Conservation (phyloP, 257 asterid genomes). For the Plectranthus barbatus region DNA sequence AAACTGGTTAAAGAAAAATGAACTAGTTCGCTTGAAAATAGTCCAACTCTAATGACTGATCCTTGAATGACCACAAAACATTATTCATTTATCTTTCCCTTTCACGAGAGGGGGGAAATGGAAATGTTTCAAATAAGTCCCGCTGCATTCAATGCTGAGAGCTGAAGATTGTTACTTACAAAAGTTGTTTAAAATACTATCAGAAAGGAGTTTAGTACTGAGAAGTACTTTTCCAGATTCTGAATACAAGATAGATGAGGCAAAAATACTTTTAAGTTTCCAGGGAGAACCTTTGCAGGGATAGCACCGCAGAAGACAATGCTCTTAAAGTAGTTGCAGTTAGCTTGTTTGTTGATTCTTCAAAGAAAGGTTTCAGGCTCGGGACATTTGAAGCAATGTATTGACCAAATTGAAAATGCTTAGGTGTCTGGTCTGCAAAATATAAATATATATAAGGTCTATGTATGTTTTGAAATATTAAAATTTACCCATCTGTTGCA, state of each 20-base stretch:
- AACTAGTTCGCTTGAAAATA: conserved; percentile 4
- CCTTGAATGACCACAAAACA: background rate
- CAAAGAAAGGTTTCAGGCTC: conserved; percentile 55
- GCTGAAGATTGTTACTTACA: background rate
- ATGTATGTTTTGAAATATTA: background rate
- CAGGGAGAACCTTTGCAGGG: conserved; percentile 54
- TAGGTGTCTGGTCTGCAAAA: conserved; percentile 54
- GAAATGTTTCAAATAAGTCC: background rate
- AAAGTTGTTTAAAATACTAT: background rate
- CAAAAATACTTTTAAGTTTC: background rate
- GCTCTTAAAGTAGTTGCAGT: conserved; percentile 57
- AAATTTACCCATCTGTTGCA: background rate
- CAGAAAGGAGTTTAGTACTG: background rate
- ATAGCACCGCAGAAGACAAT: conserved; percentile 66
- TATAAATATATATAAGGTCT: background rate
- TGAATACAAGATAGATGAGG: background rate
- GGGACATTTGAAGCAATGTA: conserved; percentile 68
- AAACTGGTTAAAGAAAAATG: conserved; percentile 5
- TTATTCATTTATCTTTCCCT: background rate
- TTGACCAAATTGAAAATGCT: conserved; percentile 55
- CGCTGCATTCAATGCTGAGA: background rate
- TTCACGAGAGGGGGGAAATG: background rate
- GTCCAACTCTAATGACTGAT: background rate
- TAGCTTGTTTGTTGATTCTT: conserved; percentile 43
- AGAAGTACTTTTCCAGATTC: background rate